Evolutionary conservation across 1,284 basidiomycete species (phyloP), one percentile per base, ranked within the genome.

Genomic region (Ceratobasidium sp.): DNA sequence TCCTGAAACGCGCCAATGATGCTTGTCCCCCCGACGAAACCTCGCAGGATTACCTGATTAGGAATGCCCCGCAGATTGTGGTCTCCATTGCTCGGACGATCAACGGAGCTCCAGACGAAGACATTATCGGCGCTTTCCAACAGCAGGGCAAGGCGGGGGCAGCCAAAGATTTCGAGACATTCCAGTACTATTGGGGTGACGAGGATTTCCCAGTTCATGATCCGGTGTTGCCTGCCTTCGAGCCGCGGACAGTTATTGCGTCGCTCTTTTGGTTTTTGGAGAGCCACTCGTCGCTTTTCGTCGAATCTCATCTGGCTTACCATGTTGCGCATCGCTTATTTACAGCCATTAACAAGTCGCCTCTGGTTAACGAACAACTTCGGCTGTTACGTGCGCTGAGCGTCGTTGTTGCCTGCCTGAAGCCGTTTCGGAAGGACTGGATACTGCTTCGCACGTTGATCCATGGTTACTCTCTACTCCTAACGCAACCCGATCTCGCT

Each of bases 311-410:
- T 29, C 84, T 87, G 56, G 86, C 88, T 1, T 95, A 93, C 77
- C 90, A 93, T 72, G 84, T 93, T 47, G 77, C 94, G 22, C 87
- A 91, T 68, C 85, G 87, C 64, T 80, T 96, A 8, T 87, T 96
- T 72, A 82, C 88, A 6, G 82, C 83, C 43, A 80, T 95, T 31
- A 84, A 91, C 70, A 78, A 80, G 1, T 86, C 87, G 0, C 88
- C 87, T n/a, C 83, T 98, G 47, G 84, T 96, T 72, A 93, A 93
- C 75, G 93, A 97, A 75, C 93, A 97, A 77, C 78, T 89, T 50
- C 87, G 95, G 5, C 80, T 91, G 32, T 77, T 96, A 34, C 89
- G 92, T 68, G 85, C 87, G 0, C 79, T 97, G 27, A 87, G 86
- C 22, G 77, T 96, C 15, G 88, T 91, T 82, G 82, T 93, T 29